phyloP scores from a whole-genome alignment of 2,329 filamentous ascomycete species.

The Verticillium nonalfalfae region DNA sequence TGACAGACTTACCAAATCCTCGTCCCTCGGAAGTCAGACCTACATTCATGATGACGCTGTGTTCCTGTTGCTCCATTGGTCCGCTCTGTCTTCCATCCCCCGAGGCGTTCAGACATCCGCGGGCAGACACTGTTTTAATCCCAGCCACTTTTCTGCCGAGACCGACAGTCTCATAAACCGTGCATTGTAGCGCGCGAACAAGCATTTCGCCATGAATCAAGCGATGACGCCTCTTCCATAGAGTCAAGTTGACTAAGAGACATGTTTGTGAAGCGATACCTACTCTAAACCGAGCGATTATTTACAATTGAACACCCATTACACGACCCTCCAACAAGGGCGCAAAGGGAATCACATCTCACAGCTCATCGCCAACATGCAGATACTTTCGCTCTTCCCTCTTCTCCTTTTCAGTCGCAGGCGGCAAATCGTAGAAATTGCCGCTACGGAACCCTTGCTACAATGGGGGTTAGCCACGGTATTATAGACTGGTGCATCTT shows the following conservation, averaged over 20 bases:
- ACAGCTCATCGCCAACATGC: conserved; percentile 87
- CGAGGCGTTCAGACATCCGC: too few species aligned
- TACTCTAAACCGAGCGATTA: background rate
- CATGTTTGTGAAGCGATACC: conserved; percentile 1
- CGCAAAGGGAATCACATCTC: conserved; percentile 4
- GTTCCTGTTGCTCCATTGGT: too few species aligned
- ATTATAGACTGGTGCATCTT: background rate
- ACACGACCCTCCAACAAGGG: background rate
- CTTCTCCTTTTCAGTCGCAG: conserved; percentile 91
- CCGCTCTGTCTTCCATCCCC: too few species aligned
- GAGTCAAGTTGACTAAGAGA: background rate
- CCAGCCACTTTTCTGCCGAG: too few species aligned
- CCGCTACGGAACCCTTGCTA: conserved; percentile 88
- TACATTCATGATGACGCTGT: too few species aligned
- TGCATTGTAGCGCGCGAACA: too few species aligned
- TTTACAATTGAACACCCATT: background rate
- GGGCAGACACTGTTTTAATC: too few species aligned
- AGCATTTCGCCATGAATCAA: too few species aligned
- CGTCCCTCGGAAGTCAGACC: too few species aligned
- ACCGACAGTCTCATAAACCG: too few species aligned
- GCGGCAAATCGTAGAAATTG: conserved; percentile 86
- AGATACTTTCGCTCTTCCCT: conserved; percentile 94
- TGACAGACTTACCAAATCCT: too few species aligned
- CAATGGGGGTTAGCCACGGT: conserved; percentile 2
- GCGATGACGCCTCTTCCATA: too few species aligned